Conservation (phyloP, 2,329 filamentous ascomycete genomes). For the Malbranchea zuffiana region DNA sequence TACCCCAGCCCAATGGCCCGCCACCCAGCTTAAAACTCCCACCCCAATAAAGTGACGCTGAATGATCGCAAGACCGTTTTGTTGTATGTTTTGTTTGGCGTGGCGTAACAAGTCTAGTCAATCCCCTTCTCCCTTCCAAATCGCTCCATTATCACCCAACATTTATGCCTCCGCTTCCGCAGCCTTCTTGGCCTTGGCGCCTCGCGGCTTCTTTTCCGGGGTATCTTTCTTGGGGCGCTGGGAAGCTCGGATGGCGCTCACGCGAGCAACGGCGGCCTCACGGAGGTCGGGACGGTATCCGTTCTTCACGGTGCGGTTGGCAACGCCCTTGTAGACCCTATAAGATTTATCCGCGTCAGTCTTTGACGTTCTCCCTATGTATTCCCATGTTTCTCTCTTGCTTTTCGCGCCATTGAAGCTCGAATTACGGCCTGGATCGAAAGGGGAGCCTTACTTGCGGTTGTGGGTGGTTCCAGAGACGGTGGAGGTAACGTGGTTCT, state of each 20-base stretch:
- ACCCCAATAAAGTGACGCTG: too few relatives aligned
- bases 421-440: neutral
- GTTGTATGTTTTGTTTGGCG: too few relatives aligned
- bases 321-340: conserved; percentile 82
- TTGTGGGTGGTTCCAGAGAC: conserved; percentile 62
- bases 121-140: too few relatives aligned
- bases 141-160: too few relatives aligned
- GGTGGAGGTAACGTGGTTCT: conserved; percentile 52
- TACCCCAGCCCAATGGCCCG: too few relatives aligned
- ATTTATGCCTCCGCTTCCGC: conserved; percentile 32
- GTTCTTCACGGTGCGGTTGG: conserved; percentile 68
- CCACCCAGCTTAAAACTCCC: too few relatives aligned
- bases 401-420: too few relatives aligned
- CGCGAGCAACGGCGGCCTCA: conserved; percentile 69
- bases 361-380: too few relatives aligned
- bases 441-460: conserved; percentile 56
- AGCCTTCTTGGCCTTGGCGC: conserved; percentile 66
- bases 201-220: conserved; percentile 64
- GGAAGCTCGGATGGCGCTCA: conserved; percentile 69
- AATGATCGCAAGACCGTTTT: too few relatives aligned
- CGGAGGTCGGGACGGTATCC: conserved; percentile 76
- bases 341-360: neutral
- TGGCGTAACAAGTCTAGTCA: too few relatives aligned
- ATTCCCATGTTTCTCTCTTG: too few relatives aligned
- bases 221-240: conserved; percentile 68